phyloP scores from a whole-genome alignment of 768 basidiomycete genomes.

The Neoboletus magnificus region DNA sequence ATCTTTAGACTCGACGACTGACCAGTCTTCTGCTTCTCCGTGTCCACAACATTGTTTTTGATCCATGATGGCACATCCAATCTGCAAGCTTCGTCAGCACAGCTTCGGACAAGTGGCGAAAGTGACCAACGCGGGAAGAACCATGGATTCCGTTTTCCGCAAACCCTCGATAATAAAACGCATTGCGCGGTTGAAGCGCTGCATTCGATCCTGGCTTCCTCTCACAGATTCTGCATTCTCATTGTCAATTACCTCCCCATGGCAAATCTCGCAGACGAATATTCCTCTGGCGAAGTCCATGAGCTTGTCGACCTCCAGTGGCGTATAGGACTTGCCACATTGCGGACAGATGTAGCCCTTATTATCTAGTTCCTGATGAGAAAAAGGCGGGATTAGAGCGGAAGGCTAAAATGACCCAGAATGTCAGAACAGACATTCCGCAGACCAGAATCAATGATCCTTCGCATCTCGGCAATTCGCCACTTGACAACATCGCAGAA shows the following conservation, averaged over 20 bases:
- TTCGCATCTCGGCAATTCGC: constrained; percentile 90
- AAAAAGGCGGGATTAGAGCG: neutral
- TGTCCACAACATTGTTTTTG: constrained; percentile 63
- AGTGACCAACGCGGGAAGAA: constrained; percentile 69
- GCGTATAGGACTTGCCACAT: constrained; percentile 79
- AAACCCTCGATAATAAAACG: constrained; percentile 82
- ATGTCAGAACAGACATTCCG: constrained; percentile 63
- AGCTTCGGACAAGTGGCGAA: neutral
- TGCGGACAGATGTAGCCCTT: constrained; percentile 96
- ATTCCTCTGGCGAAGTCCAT: constrained; percentile 65
- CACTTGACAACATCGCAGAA: constrained; percentile 99
- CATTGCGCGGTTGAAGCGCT: constrained; percentile 90
- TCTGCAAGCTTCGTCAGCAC: constrained; percentile 35
- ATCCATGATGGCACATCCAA: constrained; percentile 85
- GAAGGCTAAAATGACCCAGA: neutral
- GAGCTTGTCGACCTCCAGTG: constrained; percentile 81
- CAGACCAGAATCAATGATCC: constrained; percentile 82
- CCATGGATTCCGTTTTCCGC: constrained; percentile 85
- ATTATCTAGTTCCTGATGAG: constrained; percentile 82
- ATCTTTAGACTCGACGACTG: constrained; percentile 62
- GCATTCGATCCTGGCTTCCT: constrained; percentile 93
- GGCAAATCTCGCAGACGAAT: constrained; percentile 87
- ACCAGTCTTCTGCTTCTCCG: constrained; percentile 55
- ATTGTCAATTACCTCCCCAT: constrained; percentile 84
- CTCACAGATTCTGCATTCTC: constrained; percentile 82